Base-by-base conservation (phyloP, 2,329 filamentous ascomycete species). In the Blastomyces gilchristii region DNA sequence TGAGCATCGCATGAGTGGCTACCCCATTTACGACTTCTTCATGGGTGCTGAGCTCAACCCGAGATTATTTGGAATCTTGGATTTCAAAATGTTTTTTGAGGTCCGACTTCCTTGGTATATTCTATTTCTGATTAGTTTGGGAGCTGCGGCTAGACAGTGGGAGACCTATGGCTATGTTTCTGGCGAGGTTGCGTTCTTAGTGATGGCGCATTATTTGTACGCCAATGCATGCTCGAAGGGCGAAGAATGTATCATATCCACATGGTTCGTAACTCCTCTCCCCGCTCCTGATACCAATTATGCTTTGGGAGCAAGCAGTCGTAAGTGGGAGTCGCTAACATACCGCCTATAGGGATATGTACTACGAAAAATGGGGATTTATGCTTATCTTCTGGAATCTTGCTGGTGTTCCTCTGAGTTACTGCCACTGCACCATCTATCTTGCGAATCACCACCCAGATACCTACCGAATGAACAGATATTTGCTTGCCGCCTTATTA, bases 351-450 rank as follows among this genome's bases (percentile, higher is more conserved):
- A 85, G 83, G 88, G 91, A 96, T 71, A 96, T 96, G 88, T 96
- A 95, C 81, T 93, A 91, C 71, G 91, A 96, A 81, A 96, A 96
- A 79, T 92, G 90, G 85, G 91, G 91, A 61, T 96, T 96, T 81
- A 96, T 96, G 91, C 84, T 96, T 68, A 95, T 95, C 76, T 96
- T 96, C 84, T 96, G 91, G 91, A 96, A 96, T 77, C 81, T 96
- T 74, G 91, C 91, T 57, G 91, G 91, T 68, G 91, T 96, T 34
- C 91, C 91, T 16, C 82, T 96, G 61, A 91, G 87, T 62, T 96
- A 96, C 82, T 96, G 91, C 80, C 91, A 96, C 81, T 94, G 89
- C 83, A 93, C 89, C 58, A 85, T 96, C 70, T 96, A 89, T 78
- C 83, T 96, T 60, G 91, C 91, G 68, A 92, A 89, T 76, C 91